Percentiles rank a stretch among this genome's conserved stretches.
Evolutionary conservation across 768 basidiomycete species (phyloP).

Genomic region (Steccherinum ochraceum): DNA sequence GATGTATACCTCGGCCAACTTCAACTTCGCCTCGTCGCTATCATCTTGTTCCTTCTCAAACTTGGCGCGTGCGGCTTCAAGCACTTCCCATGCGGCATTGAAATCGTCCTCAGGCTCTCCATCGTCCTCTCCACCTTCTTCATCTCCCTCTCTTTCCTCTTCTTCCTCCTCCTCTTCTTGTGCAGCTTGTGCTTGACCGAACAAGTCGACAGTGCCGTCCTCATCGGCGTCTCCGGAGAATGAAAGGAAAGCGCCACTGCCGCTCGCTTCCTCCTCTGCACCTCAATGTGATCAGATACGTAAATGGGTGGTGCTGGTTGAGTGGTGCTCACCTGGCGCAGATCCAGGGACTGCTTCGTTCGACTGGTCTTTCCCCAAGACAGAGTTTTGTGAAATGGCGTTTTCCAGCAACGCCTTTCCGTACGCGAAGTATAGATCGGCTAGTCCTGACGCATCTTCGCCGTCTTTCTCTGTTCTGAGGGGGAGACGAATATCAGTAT

Average conservation of each 20-base stretch:
- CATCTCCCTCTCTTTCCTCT: conserved; percentile 38
- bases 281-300: not conserved
- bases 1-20: conserved; percentile 88
- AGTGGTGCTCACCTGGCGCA: conserved; percentile 21
- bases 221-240: conserved; percentile 81
- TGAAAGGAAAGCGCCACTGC: conserved; percentile 58
- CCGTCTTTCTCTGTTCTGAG: conserved; percentile 65
- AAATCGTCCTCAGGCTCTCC: conserved; percentile 94
- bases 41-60: conserved; percentile 63
- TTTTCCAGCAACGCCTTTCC: conserved; percentile 93
- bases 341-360: conserved; percentile 34
- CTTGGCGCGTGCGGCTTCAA: conserved; percentile 89
- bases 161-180: conserved; percentile 45
- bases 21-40: conserved; percentile 61
- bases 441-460: conserved; percentile 78
- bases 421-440: conserved; percentile 86
- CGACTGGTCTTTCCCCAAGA: conserved; percentile 83
- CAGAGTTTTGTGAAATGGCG: conserved; percentile 77
- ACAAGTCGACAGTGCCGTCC: conserved; percentile 56
- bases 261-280: conserved; percentile 28
- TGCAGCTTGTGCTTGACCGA: conserved; percentile 48
- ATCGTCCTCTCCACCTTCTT: conserved; percentile 58
- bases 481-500: conserved; percentile 1
- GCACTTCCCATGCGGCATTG: conserved; percentile 94
- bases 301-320: not conserved